Percentiles rank a stretch among this genome's conserved stretches.
phyloP scores from a whole-genome alignment of 2,329 filamentous ascomycete species.

The Grosmannia serpens region DNA sequence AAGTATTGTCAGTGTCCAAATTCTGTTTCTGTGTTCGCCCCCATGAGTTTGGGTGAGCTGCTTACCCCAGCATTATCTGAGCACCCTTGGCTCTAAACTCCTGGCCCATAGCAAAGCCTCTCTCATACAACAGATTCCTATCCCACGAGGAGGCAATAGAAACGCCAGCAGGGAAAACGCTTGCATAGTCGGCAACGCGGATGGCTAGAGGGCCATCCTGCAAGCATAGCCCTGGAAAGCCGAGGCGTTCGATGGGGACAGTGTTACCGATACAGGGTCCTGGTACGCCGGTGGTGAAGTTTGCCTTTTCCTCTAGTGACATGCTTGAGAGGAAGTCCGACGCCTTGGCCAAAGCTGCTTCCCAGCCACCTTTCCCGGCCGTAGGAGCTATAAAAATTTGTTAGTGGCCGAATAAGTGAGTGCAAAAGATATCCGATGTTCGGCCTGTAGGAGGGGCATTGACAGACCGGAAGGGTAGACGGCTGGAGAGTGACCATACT shows the following conservation, averaged over 20 bases:
- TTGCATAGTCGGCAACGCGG: slow-evolving; percentile 20
- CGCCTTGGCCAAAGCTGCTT: neutral
- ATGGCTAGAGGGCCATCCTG: slow-evolving; percentile 61
- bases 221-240: slow-evolving; percentile 50
- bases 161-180: slow-evolving; percentile 57
- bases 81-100: slow-evolving; percentile 65
- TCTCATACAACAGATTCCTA: slow-evolving; percentile 49
- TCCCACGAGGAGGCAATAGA: slow-evolving; percentile 65
- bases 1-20: too few relatives aligned
- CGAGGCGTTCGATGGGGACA: slow-evolving; percentile 39
- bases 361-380: neutral
- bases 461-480: slow-evolving; percentile 1
- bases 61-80: slow-evolving; percentile 53
- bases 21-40: too few relatives aligned
- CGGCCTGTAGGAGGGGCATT: too few relatives aligned
- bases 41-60: too few relatives aligned
- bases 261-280: slow-evolving; percentile 21
- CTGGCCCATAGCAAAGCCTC: slow-evolving; percentile 57
- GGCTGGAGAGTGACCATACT: neutral
- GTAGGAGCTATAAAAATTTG: too few relatives aligned
- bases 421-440: too few relatives aligned
- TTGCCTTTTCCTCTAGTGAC: neutral
- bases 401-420: neutral
- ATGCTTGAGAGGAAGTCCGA: neutral
- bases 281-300: neutral